Base-by-base conservation (phyloP, 495 filamentous ascomycete genomes). In the Neurospora sp. region DNA sequence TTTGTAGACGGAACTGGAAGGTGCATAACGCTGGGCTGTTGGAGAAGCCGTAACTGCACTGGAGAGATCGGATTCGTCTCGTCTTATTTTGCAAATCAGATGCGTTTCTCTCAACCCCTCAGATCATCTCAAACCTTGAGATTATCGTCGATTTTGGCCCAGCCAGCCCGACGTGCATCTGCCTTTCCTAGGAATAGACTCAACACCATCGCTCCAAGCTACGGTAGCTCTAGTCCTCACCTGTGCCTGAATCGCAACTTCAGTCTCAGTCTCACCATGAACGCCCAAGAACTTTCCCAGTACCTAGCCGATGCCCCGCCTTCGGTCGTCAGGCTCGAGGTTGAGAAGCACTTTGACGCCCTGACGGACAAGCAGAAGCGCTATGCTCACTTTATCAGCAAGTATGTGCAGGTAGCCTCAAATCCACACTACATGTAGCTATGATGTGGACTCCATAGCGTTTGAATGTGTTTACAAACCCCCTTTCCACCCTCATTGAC, bases 381-480 rank as follows among this genome's bases (percentile, higher is more conserved):
- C 80, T 99, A 99, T 83, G 94, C 96, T 42, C 96, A 99, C 81
- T 92, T 92, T 76, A 93, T 98, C 78, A 94, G 91, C 86, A 86
- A 87, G 93, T 94, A 87, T 74, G 84, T 68, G 53, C 53, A 65
- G 10, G 7, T 65, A 9, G 14, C 53, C 1, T 3, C 12, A 35
- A 27, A 8, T 61, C 0, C 53, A 35, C 53, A 35, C 7, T 8
- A 14, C 14, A 65, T 65, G 27, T 7, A 37, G 27, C 53, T 17
- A 0, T 35, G 0, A 31, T 16, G 22, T 31, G 53, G 53, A 61
- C 12, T 61, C 53, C 10, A 31, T 31, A 31, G 27, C 27, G 0
- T 31, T 31, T 31, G 27, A 31, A 10, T 14, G 53, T 65, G 14
- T 16, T 65, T 16, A 8, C 2, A 65, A 35, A 35, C 53, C 12